Percentiles rank a stretch among this genome's conserved stretches.
Evolutionary conservation across 2,329 filamentous ascomycete species (phyloP).

Genomic region (Mycosphaerelloides madeirae): DNA sequence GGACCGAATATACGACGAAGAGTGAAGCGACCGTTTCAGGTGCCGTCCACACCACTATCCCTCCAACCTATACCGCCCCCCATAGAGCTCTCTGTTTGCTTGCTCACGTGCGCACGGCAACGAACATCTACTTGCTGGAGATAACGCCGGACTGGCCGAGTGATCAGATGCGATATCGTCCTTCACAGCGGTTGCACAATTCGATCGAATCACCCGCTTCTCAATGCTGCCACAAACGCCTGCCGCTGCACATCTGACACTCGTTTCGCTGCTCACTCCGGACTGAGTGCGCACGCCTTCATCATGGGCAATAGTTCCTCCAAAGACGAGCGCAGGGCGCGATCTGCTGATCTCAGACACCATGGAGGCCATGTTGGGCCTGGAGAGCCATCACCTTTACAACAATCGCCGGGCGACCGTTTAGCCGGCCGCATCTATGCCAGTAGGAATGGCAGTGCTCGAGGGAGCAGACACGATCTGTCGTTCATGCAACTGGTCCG

Average conservation of each 20-base stretch:
- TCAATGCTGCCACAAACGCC: background rate
- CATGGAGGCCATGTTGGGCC: slow-evolving; percentile 23
- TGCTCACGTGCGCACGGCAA: background rate
- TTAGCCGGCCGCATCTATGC: slow-evolving; percentile 38
- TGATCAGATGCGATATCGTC: no score
- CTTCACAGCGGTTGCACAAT: no score
- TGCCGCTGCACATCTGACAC: background rate
- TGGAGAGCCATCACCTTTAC: slow-evolving; percentile 23
- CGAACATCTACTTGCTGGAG: background rate
- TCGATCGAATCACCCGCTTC: no score
- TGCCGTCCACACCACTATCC: no score
- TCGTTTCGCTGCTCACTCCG: no score
- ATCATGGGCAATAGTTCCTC: slow-evolving; percentile 47
- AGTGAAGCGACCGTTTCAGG: no score
- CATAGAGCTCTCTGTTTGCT: background rate
- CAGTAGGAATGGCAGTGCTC: slow-evolving; percentile 40
- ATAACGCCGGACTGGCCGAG: no score
- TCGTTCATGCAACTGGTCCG: slow-evolving; percentile 53
- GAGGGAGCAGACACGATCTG: slow-evolving; percentile 55
- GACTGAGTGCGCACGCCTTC: background rate
- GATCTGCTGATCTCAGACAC: slow-evolving; percentile 32
- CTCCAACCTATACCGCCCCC: background rate
- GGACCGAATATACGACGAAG: no score
- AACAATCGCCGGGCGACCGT: slow-evolving; percentile 22
- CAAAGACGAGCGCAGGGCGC: slow-evolving; percentile 41